Evolutionary conservation across 2,329 filamentous ascomycete species (phyloP).

Genomic region (Pseudogymnoascus sp.): DNA sequence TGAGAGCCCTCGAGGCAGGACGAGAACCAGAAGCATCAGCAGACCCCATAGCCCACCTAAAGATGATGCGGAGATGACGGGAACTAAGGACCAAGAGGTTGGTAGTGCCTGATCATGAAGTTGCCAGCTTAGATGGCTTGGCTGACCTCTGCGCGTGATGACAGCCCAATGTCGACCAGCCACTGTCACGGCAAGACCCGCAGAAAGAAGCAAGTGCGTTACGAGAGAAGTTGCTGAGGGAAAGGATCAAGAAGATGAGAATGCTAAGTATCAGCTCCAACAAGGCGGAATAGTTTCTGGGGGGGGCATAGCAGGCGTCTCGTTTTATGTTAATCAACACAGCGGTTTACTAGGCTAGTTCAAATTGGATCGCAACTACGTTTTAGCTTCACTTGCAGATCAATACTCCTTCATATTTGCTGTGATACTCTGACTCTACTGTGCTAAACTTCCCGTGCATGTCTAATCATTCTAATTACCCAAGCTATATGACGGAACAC

Average conservation of each 20-base stretch:
- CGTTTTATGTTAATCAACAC: background rate
- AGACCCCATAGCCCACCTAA: background rate
- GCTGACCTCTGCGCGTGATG: slow-evolving; percentile 5
- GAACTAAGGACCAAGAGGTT: slow-evolving; percentile 27
- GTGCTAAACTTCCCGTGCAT: background rate
- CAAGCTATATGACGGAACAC: background rate
- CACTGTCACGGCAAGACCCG: slow-evolving; percentile 24
- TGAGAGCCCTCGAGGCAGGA: background rate
- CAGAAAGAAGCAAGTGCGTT: slow-evolving; percentile 38
- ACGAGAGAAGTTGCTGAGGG: slow-evolving; percentile 43
- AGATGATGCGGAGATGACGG: background rate
- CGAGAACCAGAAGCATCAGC: slow-evolving; percentile 5
- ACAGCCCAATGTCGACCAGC: background rate
- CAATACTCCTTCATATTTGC: background rate
- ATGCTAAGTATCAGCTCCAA: slow-evolving; percentile 36
- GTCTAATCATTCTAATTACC: background rate
- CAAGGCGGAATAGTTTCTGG: slow-evolving; percentile 1
- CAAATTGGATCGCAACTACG: background rate
- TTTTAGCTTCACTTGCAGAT: background rate
- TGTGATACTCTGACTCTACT: background rate
- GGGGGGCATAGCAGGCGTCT: background rate
- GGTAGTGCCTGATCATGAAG: slow-evolving; percentile 31
- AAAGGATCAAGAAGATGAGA: slow-evolving; percentile 49
- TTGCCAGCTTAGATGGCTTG: slow-evolving; percentile 2
- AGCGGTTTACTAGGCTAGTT: slow-evolving; percentile 1